A percentile compares a stretch with the other conserved stretches of the same genome.
These are phyloP conservation scores for Nigrospora sphaerica DNA, from an alignment of 2,329 filamentous ascomycete species.

Conservation along the genomic window DNA sequence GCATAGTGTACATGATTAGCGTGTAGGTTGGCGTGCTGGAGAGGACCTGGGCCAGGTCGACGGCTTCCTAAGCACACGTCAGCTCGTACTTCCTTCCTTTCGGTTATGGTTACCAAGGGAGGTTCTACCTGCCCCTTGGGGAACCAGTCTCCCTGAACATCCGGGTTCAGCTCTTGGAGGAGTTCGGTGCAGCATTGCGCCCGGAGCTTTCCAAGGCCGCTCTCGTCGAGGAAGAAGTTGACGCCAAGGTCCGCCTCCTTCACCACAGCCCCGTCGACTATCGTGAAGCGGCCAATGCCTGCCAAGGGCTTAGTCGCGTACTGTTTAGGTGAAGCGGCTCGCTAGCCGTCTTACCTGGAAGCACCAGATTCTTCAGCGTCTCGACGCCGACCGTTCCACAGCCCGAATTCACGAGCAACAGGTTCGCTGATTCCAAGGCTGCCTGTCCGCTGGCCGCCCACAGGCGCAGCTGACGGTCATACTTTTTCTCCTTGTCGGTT, in stretches of 20 bases:
- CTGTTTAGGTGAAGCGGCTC: not conserved
- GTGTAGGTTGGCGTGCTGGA: slow-evolving; percentile 36
- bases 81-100: not conserved
- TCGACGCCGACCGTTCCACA: slow-evolving; percentile 85
- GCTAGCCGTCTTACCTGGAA: slow-evolving; percentile 54
- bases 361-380: slow-evolving; percentile 91
- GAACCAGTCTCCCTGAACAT: slow-evolving; percentile 72
- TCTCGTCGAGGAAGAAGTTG: slow-evolving; percentile 91
- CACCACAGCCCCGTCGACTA: slow-evolving; percentile 76
- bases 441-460: slow-evolving; percentile 92
- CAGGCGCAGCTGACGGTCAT: slow-evolving; percentile 88
- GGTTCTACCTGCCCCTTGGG: slow-evolving; percentile 37
- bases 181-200: slow-evolving; percentile 72
- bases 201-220: slow-evolving; percentile 67
- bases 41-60: slow-evolving; percentile 35
- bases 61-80: slow-evolving; percentile 13
- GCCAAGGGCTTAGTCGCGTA: slow-evolving; percentile 10
- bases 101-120: not conserved
- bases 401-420: slow-evolving; percentile 85
- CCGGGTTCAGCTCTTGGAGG: slow-evolving; percentile 83
- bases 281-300: slow-evolving; percentile 87
- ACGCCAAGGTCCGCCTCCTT: slow-evolving; percentile 78
- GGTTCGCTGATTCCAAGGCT: slow-evolving; percentile 82
- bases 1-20: slow-evolving; percentile 47
- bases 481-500: slow-evolving; percentile 65